These are phyloP conservation scores for Emergomyces orientalis DNA, from an alignment of 2,329 filamentous ascomycete species.

Conservation along the genomic window DNA sequence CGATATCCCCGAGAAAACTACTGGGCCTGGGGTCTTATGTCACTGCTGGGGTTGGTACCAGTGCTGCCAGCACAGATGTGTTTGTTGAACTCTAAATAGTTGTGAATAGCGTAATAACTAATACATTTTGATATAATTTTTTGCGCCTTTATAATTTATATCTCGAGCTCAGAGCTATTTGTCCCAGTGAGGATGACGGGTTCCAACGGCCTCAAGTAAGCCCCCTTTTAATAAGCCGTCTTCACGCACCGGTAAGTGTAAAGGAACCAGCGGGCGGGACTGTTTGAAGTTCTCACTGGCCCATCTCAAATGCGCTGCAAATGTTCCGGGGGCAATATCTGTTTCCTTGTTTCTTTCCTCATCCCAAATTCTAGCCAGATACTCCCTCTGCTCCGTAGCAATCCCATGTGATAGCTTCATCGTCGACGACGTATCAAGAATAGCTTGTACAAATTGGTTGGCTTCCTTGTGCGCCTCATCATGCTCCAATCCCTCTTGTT, in stretches of 20 bases:
- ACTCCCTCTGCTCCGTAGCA: constrained; percentile 20
- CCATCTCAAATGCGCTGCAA: constrained; percentile 9
- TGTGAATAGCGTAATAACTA: not conserved
- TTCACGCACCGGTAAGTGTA: not conserved
- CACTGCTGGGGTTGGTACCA: constrained; percentile 4
- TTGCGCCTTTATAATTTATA: not conserved
- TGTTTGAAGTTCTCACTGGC: constrained; percentile 9
- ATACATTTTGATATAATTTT: not conserved
- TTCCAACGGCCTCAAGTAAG: not conserved
- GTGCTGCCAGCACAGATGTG: not conserved
- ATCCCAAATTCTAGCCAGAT: constrained; percentile 28
- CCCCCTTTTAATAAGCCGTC: not conserved
- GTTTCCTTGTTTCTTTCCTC: constrained; percentile 23
- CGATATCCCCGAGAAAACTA: constrained; percentile 6
- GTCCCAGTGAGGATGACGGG: not conserved
- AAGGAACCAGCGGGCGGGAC: not conserved
- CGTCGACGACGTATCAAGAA: constrained; percentile 26
- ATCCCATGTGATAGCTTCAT: constrained; percentile 30
- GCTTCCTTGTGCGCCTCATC: constrained; percentile 23
- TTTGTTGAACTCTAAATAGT: not conserved
- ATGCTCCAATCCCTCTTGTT: constrained; percentile 3
- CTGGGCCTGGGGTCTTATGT: constrained; percentile 5
- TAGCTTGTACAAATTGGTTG: constrained; percentile 22
- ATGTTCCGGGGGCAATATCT: constrained; percentile 19
- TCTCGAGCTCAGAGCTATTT: not conserved